A percentile compares a stretch with the other conserved stretches of the same genome.
Evolutionary conservation across 805 yeast species (phyloP).

Genomic region (Saturnispora quitensis): DNA sequence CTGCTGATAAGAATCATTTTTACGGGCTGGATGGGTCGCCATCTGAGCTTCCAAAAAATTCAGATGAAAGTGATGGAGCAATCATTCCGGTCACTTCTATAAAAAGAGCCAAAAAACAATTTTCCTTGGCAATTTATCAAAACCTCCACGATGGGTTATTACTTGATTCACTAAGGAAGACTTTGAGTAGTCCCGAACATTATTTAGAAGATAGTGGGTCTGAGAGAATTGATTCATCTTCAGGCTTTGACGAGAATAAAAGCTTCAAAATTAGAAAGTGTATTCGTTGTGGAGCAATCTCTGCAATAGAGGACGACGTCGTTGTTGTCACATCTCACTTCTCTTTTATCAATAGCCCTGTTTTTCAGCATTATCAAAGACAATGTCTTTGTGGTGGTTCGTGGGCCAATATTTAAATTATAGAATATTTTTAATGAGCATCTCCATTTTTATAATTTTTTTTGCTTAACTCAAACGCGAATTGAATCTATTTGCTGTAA

Average conservation of each 20-base stretch:
- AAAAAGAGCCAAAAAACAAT: constrained; percentile 10
- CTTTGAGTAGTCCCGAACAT: constrained; percentile 22
- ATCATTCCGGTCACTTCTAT: constrained; percentile 4
- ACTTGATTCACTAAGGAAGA: constrained; percentile 27
- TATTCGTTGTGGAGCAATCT: constrained; percentile 28
- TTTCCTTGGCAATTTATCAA: constrained; percentile 15
- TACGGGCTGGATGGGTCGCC: background rate
- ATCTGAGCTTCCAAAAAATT: background rate
- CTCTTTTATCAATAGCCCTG: constrained; percentile 23
- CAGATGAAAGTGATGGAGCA: background rate
- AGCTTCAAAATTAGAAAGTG: constrained; percentile 22
- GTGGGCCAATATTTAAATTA: constrained; percentile 41
- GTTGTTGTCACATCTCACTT: constrained; percentile 24
- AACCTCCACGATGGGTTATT: constrained; percentile 22
- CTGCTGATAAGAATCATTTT: constrained; percentile 2
- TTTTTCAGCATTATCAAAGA: constrained; percentile 39
- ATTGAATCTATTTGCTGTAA: background rate
- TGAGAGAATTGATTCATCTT: background rate
- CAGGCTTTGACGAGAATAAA: background rate
- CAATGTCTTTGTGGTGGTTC: constrained; percentile 73
- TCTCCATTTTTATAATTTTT: background rate
- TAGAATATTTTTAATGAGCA: background rate
- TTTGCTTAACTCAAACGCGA: background rate
- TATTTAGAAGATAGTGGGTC: constrained; percentile 11
- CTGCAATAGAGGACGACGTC: constrained; percentile 30